A percentile compares a stretch with the other conserved stretches of the same genome.
These are phyloP conservation scores for Chenopodium album DNA, from an alignment of 148 eudicot species.

Conservation along the genomic window DNA sequence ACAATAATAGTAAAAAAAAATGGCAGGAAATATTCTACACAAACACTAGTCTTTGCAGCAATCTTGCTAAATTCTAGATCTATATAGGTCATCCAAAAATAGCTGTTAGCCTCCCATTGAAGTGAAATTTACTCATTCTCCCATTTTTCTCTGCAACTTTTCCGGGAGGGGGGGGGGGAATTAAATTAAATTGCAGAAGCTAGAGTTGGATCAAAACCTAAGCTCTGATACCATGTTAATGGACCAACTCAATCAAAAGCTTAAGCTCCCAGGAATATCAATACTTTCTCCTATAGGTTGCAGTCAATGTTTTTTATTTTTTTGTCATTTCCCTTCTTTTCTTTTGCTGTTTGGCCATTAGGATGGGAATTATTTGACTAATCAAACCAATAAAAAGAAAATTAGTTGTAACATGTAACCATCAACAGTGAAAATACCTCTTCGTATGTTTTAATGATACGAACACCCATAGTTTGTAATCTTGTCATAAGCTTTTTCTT, in stretches of 20 bases:
- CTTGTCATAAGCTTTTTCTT: constrained; percentile 83
- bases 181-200: too few species aligned
- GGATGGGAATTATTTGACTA: not conserved
- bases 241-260: too few species aligned
- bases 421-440: constrained; percentile 49
- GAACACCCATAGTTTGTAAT: constrained; percentile 80
- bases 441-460: constrained; percentile 66
- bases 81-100: not conserved
- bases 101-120: not conserved
- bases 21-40: not conserved
- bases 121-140: not conserved
- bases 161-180: not conserved
- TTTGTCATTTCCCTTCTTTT: not conserved
- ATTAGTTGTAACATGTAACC: not conserved
- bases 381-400: not conserved
- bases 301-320: not conserved
- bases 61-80: not conserved
- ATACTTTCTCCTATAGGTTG: not conserved
- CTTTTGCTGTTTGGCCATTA: not conserved
- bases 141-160: not conserved
- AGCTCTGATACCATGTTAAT: too few species aligned
- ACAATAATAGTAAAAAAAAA: not conserved
- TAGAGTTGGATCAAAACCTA: too few species aligned
- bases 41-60: not conserved
- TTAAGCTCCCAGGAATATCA: too few species aligned